phyloP scores from a whole-genome alignment of 257 asterid genomes.

The Salvia miltiorrhiza region DNA sequence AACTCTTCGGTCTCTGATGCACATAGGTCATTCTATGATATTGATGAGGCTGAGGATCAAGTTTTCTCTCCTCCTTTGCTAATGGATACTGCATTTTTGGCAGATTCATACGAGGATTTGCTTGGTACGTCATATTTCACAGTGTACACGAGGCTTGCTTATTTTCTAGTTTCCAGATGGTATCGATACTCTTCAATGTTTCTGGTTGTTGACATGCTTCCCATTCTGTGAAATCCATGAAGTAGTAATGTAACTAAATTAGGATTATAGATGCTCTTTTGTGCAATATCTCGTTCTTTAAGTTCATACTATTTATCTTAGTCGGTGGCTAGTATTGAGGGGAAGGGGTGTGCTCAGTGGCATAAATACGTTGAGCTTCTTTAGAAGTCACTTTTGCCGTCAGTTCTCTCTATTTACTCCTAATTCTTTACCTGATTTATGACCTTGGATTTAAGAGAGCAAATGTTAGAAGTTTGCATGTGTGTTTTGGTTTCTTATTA shows the following conservation, averaged over 20 bases:
- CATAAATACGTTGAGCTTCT: not conserved
- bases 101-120: conserved; percentile 89
- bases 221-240: conserved; percentile 11
- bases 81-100: conserved; percentile 70
- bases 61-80: conserved; percentile 94
- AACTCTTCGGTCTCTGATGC: conserved; percentile 74
- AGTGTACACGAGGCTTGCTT: conserved; percentile 2
- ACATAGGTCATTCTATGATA: conserved; percentile 66
- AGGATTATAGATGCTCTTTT: not conserved
- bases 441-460: not conserved
- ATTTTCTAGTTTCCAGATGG: conserved; percentile 11
- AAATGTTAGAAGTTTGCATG: not conserved
- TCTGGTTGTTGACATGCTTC: not conserved
- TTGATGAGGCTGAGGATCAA: conserved; percentile 77
- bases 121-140: conserved; percentile 58
- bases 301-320: not conserved
- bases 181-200: not conserved
- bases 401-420: not conserved
- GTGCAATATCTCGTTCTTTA: not conserved
- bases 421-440: not conserved
- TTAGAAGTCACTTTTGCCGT: not conserved
- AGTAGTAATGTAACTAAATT: not conserved
- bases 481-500: not conserved
- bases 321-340: not conserved
- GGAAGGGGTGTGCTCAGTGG: not conserved